phyloP scores from a whole-genome alignment of 1,284 basidiomycete genomes.

The Marasmius oreades region DNA sequence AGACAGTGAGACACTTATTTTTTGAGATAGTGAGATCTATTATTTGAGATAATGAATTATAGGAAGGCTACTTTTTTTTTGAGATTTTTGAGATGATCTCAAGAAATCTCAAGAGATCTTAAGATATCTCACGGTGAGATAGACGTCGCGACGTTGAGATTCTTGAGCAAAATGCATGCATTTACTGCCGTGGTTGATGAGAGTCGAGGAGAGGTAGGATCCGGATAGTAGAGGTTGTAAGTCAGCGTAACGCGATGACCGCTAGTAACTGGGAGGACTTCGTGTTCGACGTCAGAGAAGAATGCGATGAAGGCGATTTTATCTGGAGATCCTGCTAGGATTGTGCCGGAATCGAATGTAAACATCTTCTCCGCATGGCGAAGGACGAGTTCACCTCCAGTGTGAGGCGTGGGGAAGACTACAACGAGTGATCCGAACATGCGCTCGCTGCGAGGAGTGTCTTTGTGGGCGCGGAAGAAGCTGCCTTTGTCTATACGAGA shows the following conservation, averaged over 20 bases:
- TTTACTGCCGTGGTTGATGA: too few relatives aligned
- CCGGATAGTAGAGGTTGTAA: constrained; percentile 17
- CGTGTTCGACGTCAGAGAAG: constrained; percentile 26
- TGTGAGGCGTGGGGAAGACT: constrained; percentile 7
- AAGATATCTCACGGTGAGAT: too few relatives aligned
- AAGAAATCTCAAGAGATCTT: too few relatives aligned
- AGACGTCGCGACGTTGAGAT: too few relatives aligned
- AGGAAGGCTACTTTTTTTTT: too few relatives aligned
- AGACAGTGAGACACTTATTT: too few relatives aligned
- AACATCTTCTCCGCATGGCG: neutral
- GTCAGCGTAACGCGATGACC: constrained; percentile 28
- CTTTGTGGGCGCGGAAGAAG: constrained; percentile 7
- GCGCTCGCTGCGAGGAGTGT: constrained; percentile 2
- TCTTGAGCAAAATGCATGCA: too few relatives aligned
- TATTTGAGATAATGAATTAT: too few relatives aligned
- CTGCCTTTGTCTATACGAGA: constrained; percentile 7
- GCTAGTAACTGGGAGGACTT: constrained; percentile 25
- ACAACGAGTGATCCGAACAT: constrained; percentile 11
- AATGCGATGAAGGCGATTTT: constrained; percentile 13
- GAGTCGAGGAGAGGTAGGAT: too few relatives aligned
- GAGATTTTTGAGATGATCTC: too few relatives aligned
- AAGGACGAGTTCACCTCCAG: constrained; percentile 4
- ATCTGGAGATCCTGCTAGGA: neutral
- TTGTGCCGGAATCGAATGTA: neutral
- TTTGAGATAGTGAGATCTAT: too few relatives aligned